Conservation (phyloP, 1,284 basidiomycete species). For the Somion occarium region DNA sequence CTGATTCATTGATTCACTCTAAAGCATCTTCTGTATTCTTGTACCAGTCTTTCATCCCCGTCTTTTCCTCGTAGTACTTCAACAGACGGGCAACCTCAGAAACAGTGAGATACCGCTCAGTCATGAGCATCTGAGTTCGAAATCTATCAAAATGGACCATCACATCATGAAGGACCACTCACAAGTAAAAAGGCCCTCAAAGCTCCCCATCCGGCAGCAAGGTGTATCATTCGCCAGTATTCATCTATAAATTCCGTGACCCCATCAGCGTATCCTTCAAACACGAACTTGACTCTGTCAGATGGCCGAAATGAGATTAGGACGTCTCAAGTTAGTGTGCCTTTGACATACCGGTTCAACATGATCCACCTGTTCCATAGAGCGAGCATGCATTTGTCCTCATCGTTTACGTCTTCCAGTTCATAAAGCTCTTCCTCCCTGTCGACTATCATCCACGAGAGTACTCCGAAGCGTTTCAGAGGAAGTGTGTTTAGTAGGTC, state of each 20-base stretch:
- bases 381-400: constrained; percentile 71
- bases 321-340: neutral
- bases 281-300: constrained; percentile 46
- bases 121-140: constrained; percentile 16
- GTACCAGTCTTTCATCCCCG: constrained; percentile 25
- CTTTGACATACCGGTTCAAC: constrained; percentile 45
- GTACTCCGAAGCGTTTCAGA: constrained; percentile 53
- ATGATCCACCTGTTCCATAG: constrained; percentile 73
- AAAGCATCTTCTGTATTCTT: neutral
- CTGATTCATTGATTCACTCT: neutral
- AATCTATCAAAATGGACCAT: neutral
- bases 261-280: constrained; percentile 44
- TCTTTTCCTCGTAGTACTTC: constrained; percentile 21
- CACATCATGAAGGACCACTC: constrained; percentile 14
- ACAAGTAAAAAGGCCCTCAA: constrained; percentile 60
- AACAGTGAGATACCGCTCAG: constrained; percentile 18
- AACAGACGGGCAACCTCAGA: constrained; percentile 15
- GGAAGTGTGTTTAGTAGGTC: constrained; percentile 59
- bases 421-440: constrained; percentile 71
- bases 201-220: constrained; percentile 62
- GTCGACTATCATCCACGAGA: constrained; percentile 63
- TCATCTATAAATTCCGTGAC: constrained; percentile 48
- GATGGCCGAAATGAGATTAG: neutral
- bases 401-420: constrained; percentile 58
- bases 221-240: constrained; percentile 60